Base-by-base conservation (phyloP, 768 basidiomycete species). In the Porpolomopsis calyptriformis region DNA sequence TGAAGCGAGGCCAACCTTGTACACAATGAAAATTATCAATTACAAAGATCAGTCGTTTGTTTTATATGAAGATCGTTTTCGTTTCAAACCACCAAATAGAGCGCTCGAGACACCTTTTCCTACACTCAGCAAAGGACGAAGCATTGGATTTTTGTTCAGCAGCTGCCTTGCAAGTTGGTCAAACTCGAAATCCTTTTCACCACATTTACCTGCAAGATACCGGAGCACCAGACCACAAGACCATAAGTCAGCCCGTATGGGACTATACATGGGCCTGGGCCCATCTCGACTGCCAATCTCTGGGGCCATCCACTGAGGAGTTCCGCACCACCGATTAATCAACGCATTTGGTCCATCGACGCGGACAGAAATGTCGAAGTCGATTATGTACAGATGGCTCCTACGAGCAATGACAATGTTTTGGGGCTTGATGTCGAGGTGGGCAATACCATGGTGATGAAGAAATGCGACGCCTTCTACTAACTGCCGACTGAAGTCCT, bases 341-440 rank as follows among this genome's bases (percentile, higher is more conserved):
- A 38, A 20, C 35, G 40, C 49, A 34, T 48, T 24, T 48, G 26
- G 27, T 27, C 40, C 49, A 22, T 39, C 26, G 9, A 50, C 49
- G 23, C 20, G 36, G 31, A 47, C 25, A 37, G 49, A 26, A 22
- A 47, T 29, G 31, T 42, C 49, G 31, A 50, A 46, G 39, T 50
- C 45, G 24, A 42, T 51, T 19, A 87, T 82, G 67, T 87, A 85
- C 53, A 87, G 66, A 54, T 84, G 81, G 41, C 82, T 82, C 52
- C 79, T 77, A 55, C 83, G 65, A 36, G 80, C 82, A 16, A 86
- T 65, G 40, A 87, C 68, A 37, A 87, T 64, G 60, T 87, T 87
- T 62, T 85, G 84, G 3, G 85, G 85, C 63, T 87, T 87, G 65
- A 87, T 85, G 52, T 87, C 85, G 39, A 85, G 70, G 58, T 87